Conservation (phyloP, 352 stramenopile species). For the Pythium pyrilobum region DNA sequence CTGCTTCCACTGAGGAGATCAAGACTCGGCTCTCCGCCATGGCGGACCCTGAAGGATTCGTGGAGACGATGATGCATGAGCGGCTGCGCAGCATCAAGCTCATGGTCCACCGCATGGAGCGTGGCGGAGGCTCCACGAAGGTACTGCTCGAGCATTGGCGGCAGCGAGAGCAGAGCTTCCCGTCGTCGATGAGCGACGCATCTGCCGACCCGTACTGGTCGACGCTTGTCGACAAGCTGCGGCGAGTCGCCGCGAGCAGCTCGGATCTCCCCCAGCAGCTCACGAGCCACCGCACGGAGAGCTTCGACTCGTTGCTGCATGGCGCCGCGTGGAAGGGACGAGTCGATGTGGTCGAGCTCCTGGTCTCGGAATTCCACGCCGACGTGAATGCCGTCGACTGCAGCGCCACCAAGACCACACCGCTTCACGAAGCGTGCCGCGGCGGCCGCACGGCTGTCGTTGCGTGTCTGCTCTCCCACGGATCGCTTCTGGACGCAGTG, state of each 20-base stretch:
- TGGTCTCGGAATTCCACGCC: slow-evolving; percentile 21
- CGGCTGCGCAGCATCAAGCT: background rate
- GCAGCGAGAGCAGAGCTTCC: background rate
- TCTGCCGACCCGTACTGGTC: slow-evolving; percentile 14
- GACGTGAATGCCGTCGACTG: slow-evolving; percentile 52
- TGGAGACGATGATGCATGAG: slow-evolving; percentile 11
- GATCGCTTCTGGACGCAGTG: slow-evolving; percentile 29
- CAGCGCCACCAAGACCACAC: slow-evolving; percentile 31
- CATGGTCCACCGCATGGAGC: background rate
- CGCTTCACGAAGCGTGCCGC: slow-evolving; percentile 56
- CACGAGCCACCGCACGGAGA: background rate
- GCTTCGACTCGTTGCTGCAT: slow-evolving; percentile 53
- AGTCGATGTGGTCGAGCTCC: slow-evolving; percentile 9
- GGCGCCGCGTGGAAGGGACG: slow-evolving; percentile 39
- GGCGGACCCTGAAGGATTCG: background rate
- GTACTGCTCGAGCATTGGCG: background rate
- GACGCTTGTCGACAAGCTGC: slow-evolving; percentile 2
- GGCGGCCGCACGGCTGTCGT: slow-evolving; percentile 33
- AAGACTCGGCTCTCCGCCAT: background rate
- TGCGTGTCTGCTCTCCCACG: slow-evolving; percentile 30
- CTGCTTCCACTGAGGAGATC: background rate
- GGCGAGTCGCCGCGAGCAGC: background rate
- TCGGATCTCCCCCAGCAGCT: slow-evolving; percentile 1
- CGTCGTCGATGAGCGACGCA: background rate
- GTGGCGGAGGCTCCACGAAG: background rate